Evolutionary conservation across 2,329 filamentous ascomycete genomes (phyloP), one percentile per base, ranked within the genome.

Genomic region (Talaromyces rugulosus): DNA sequence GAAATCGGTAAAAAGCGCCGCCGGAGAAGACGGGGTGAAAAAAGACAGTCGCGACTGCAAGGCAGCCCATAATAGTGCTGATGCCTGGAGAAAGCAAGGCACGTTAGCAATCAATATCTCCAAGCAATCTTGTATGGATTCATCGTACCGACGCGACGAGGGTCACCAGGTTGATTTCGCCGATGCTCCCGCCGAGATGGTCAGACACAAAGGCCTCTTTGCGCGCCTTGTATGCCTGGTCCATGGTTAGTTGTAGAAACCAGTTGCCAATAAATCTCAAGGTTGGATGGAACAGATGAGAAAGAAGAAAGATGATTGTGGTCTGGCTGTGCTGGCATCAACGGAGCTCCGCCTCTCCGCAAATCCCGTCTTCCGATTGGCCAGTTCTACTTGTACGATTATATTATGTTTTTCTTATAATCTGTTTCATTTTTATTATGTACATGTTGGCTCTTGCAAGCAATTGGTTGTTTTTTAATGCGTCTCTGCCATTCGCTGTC

Each of bases 201-300:
- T 92, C 91, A 60, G 94, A 96, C 71, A 99, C 95, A 75, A 96
- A 96, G 72, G 92, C 92, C 81, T 96, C 93, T 80, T 99, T 99
- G 68, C 89, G 83, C 71, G 89, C 86, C 79, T 97, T 99, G 82
- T 97, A 96, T 77, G 83, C 88, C 59, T 72, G 67, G 51, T 75
- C 73, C 76, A 76, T 77, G 8, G 57, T 70, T 23, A 5, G 14
- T 4, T 47, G 23, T 16, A 47, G 11, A 47, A 12, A 16, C 4
- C 9, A 11, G n/a, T 47, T 12, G n/a, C n/a, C 36, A 16, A 16
- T 12, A 12, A 36, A 12, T 23, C 23, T 23, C 23, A 36, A 36
- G 33, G 16, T 28, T 11, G 47, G 12, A 27, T 28, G 7, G 18
- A 23, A 16, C 3, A 53, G 50, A 31, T 52, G 50, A 6, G 16